Evolutionary conservation across 129 eudicot species (phyloP), one percentile per base, ranked within the genome.

Genomic region (Flaveria ramosissima): DNA sequence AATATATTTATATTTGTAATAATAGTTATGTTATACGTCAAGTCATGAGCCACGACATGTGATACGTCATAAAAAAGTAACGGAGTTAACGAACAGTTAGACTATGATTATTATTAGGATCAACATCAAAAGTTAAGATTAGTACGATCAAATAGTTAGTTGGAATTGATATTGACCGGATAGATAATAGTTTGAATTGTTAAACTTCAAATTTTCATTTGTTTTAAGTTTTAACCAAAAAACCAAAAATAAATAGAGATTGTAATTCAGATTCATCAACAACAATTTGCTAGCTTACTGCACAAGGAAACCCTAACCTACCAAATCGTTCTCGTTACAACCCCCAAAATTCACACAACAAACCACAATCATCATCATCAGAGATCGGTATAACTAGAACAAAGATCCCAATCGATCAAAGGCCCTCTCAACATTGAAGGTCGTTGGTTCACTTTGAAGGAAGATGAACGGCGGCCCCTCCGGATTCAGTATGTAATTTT

Each of bases 401-500:
- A 50, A 51, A 63, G 10, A 71, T 62, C 66, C 14, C n/a, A 63
- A 32, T 39, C 12, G 14, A 61, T 45, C 68, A 53, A 70, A 70
- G 71, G 69, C 56, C 46, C 39, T 62, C 59, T 65, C 51, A 42
- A 51, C 59, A 21, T 65, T 45, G 79, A 79, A 48, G 87, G 89
- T 85, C 86, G 86, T 85, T 88, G 83, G 86, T 84, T 81, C 73
- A 76, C 70, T 59, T 84, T 60, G 21, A 48, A 47, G 55, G 81
- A 94, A 85, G 88, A 94, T 94, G 99, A 91, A 94, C 97, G 99
- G 99, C 86, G 97, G 97, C 77, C 97, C 96, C 78, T 91, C 97
- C 86, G 99, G 99, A 85, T 94, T 94, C 87, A 91, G 98, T 94
- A 85, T 12, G 92, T 80, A 69, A 7, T 41, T 53, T 71, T 52